Evolutionary conservation across 2,329 filamentous ascomycete species (phyloP), one percentile per base, ranked within the genome.

Genomic region (Cercospora sp.): DNA sequence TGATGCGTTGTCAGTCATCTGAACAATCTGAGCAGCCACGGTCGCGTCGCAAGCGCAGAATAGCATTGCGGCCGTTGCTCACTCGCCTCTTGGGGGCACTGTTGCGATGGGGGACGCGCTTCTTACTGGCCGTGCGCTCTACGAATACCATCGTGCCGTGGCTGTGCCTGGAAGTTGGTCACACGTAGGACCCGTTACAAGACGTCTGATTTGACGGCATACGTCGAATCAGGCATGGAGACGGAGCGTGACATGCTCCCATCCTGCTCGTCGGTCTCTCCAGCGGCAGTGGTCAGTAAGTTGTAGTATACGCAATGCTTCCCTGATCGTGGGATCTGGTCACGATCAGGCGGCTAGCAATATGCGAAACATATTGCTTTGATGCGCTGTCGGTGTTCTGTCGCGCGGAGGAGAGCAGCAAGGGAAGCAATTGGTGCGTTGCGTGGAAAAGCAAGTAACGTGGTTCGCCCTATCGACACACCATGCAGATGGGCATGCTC

Each of bases 151-250:
- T 64, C 30, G 64, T 60, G 45, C 57, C 55, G 65, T 63, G 69
- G 67, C 69, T 64, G 67, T 68, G 69, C 66, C 66, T 69, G 69
- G 61, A 62, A 36, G 63, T 42, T 61, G 42, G 67, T 71, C 64
- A 66, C 66, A 71, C 69, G 58, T 45, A 30, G 45, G 36, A 57
- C 33, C 30, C 42, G 16, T 30, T 61, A 45, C 63, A 30, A 58
- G 62, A 55, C n/a, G 28, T 67, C 64, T 67, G 69, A 66, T 67
- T 66, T 59, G 67, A 51, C 63, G 60, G 33, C 12, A 57, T 20
- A 36, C 36, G 51, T 63, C 51, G 39, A 51, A 63, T 64, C 60
- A 64, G 42, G 65, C 65, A 63, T 61, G 20, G 31, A 42, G 55
- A 64, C 33, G 48, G 61, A 60, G 31, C 31, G 58, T 62, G 48